Percentiles rank a stretch among this genome's conserved stretches.
These are phyloP conservation scores for Biscutella laevigata DNA, from an alignment of 441 rosid species.

Conservation along the genomic window DNA sequence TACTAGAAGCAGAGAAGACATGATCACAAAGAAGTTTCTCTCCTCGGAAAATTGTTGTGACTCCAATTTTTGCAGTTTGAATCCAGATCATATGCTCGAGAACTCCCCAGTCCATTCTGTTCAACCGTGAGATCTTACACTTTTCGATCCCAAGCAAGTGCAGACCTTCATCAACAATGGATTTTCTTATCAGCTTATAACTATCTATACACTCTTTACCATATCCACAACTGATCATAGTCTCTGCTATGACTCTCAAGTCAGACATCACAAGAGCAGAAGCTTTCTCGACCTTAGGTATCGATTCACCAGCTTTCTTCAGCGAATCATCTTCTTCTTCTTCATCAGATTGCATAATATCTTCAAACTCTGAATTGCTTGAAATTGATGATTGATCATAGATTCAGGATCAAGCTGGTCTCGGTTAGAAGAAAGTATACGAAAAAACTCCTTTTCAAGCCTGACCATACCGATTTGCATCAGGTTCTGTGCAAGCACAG, in stretches of 20 bases:
- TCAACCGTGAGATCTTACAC: constrained; percentile 28
- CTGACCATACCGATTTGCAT: constrained; percentile 46
- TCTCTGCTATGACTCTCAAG: constrained; percentile 45
- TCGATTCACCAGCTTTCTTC: constrained; percentile 29
- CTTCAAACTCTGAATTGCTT: constrained; percentile 22
- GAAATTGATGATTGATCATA: constrained; percentile 32
- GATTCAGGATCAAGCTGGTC: constrained; percentile 43
- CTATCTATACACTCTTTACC: constrained; percentile 43
- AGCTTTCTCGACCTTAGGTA: constrained; percentile 31
- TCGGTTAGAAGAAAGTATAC: constrained; percentile 31
- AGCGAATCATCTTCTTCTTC: constrained; percentile 23
- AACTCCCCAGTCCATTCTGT: constrained; percentile 26
- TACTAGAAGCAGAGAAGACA: constrained; percentile 39
- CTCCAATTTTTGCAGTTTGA: constrained; percentile 37
- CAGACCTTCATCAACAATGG: constrained; percentile 42
- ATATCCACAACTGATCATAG: constrained; percentile 47
- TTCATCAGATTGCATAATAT: constrained; percentile 16
- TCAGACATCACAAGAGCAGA: constrained; percentile 37
- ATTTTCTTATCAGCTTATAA: constrained; percentile 37
- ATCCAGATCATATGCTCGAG: constrained; percentile 37
- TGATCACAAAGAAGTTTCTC: constrained; percentile 49
- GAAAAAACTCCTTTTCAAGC: constrained; percentile 46
- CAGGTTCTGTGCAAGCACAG: constrained; percentile 41
- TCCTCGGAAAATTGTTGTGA: constrained; percentile 35
- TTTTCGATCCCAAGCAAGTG: constrained; percentile 38